A percentile compares a stretch with the other conserved stretches of the same genome.
These are phyloP conservation scores for Fraxinus angustifolia DNA, from an alignment of 305 asterid species.

Conservation along the genomic window DNA sequence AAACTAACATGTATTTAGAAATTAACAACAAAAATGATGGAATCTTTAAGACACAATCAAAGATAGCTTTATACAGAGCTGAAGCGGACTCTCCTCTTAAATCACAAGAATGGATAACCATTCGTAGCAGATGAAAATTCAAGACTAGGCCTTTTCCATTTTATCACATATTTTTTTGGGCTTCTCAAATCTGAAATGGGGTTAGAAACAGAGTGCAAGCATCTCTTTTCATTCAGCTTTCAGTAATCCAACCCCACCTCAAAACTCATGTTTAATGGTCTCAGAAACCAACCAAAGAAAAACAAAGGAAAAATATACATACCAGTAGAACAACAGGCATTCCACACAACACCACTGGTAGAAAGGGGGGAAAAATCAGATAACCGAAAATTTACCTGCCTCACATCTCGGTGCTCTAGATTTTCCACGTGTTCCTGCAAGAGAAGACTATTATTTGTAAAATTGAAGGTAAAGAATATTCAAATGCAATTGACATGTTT, in stretches of 20 bases:
- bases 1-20: neutral
- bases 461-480: constrained; percentile 9
- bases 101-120: neutral
- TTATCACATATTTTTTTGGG: neutral
- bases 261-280: neutral
- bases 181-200: neutral
- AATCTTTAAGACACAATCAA: neutral
- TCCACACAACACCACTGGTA: neutral
- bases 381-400: constrained; percentile 47
- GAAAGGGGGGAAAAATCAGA: neutral
- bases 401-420: constrained; percentile 55
- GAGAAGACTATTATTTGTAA: constrained; percentile 2
- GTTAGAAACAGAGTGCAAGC: neutral
- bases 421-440: constrained; percentile 44
- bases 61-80: neutral
- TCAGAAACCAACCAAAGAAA: neutral
- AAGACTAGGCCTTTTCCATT: neutral
- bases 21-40: neutral
- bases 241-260: neutral
- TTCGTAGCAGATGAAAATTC: neutral
- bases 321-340: neutral
- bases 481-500: neutral
- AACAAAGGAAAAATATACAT: neutral
- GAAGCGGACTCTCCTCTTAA: neutral
- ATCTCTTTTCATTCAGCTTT: neutral